Evolutionary conservation across 2,329 filamentous ascomycete species (phyloP), one percentile per base, ranked within the genome.

Genomic region (Chalaropsis thielavioides): DNA sequence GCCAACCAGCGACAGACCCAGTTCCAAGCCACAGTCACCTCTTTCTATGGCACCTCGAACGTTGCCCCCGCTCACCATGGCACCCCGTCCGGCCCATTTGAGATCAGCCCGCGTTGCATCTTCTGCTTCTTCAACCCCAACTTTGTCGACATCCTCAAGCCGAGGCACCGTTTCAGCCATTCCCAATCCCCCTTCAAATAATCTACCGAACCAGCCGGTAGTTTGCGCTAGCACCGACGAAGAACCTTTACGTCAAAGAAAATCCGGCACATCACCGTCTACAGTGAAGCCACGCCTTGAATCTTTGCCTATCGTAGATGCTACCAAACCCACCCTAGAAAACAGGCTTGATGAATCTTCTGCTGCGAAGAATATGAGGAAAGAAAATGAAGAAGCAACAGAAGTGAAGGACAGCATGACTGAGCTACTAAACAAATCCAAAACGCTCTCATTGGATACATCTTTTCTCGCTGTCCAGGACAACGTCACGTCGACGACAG

Each of bases 101-200:
- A 67, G 62, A 17, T 60, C 65, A 27, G 49, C 46, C 27, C 62
- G 41, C 5, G 19, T 60, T 15, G 62, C 62, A 15, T 67, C 65
- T 8, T 58, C 62, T 17, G 58, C 65, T 11, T 58, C 62, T 24
- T 51, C 46, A 7, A 24, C 15, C 3, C 11, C 46, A 6, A 51
- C 46, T 5, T 13, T 51, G n/a, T 79, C 41, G 73, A 76, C 38
- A 75, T 77, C 38, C 66, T 73, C 2, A 61, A 76, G 11, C 72
- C 75, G 63, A 72, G 72, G 56, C 72, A 71, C 41, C 68, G 69
- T 8, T 69, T 24, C 54, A 19, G 54, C 54, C 27, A 58, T 10
- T 15, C 27, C 24, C 7, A 31, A 27, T 11, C 38, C 64, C 7
- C 35, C 35, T 38, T 38, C 35, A 38, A 38, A 38, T 8, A 38